Evolutionary conservation across 2,329 filamentous ascomycete species (phyloP), one percentile per base, ranked within the genome.

Genomic region (Calonectria leucothoes): DNA sequence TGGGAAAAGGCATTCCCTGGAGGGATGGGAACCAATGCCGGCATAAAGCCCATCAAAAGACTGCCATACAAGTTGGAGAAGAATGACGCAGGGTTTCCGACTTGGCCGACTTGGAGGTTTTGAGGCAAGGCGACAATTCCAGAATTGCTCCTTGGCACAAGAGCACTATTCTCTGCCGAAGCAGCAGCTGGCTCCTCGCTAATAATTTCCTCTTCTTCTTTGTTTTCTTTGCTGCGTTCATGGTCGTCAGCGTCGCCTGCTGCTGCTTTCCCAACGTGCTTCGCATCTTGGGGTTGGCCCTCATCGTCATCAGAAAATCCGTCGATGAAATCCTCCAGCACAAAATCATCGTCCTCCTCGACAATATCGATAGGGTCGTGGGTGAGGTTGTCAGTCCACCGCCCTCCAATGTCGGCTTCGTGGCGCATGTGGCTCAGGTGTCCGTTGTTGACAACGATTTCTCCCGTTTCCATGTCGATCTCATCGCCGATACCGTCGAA

Each of bases 391-490:
- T 57, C 76, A 8, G 70, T 69, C 76, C 70, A 80, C 45, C 74
- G 49, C 25, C 74, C 75, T 76, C 89, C 85, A 17, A 84, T 82
- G 55, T 87, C 86, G 84, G 82, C 93, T 88, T 84, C 90, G 83
- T 81, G 86, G 80, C 89, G 95, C 91, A 80, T 90, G 83, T 82
- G 81, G 65, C 90, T 83, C 66, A 98, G 83, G 85, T 98, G 97
- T 0, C 97, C 96, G 87, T 98, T 97, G 83, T 98, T 90, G 70
- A 98, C 92, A n/a, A 98, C 89, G 59, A 98, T 92, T 72, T 94
- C 88, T 68, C 95, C 95, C 0, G 94, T 96, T 64, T 88, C 87
- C 70, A 98, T 87, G 83, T 98, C 95, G 79, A 98, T 95, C 85
- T 98, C 95, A 83, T 98, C 96, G 68, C 93, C 95, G 65, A 96